phyloP scores from a whole-genome alignment of 1,284 basidiomycete genomes.

The Cutaneotrichosporon curvatum region DNA sequence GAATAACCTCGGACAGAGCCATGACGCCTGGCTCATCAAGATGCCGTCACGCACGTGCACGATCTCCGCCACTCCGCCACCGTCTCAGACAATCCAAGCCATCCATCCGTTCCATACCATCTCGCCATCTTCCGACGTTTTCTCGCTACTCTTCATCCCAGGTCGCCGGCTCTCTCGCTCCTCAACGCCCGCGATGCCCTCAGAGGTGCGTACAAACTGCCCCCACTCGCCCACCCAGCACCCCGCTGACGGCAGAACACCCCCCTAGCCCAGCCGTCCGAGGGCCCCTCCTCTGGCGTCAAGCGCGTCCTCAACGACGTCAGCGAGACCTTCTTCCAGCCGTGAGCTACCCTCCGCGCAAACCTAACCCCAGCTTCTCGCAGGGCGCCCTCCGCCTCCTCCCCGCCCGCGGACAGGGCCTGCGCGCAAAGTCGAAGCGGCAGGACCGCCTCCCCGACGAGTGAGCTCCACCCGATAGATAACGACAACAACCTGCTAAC shows the following conservation, averaged over 20 bases:
- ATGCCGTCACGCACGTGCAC: no score
- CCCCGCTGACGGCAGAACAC: constrained; percentile 7
- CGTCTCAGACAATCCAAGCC: no score
- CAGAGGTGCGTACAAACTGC: not conserved
- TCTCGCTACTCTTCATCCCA: not conserved
- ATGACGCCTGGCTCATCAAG: no score
- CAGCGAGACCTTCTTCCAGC: constrained; percentile 39
- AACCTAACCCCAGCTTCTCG: constrained; percentile 30
- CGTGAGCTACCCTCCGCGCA: constrained; percentile 22
- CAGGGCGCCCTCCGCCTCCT: constrained; percentile 36
- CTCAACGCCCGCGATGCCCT: not conserved
- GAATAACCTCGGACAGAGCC: no score
- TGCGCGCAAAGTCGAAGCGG: constrained; percentile 40
- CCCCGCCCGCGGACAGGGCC: constrained; percentile 30
- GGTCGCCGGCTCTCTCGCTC: not conserved
- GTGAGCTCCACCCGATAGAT: constrained; percentile 18
- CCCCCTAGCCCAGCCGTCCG: constrained; percentile 7
- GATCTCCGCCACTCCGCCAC: no score
- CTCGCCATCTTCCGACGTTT: not conserved
- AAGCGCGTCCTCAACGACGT: constrained; percentile 22
- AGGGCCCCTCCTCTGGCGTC: not conserved
- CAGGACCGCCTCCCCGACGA: constrained; percentile 41
- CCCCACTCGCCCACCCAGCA: no score
- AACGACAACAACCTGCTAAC: no score
- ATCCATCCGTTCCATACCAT: no score